Percentiles rank a stretch among this genome's conserved stretches.
These are phyloP conservation scores for Alternaria postmessia DNA, from an alignment of 2,329 filamentous ascomycete genomes.

Conservation along the genomic window DNA sequence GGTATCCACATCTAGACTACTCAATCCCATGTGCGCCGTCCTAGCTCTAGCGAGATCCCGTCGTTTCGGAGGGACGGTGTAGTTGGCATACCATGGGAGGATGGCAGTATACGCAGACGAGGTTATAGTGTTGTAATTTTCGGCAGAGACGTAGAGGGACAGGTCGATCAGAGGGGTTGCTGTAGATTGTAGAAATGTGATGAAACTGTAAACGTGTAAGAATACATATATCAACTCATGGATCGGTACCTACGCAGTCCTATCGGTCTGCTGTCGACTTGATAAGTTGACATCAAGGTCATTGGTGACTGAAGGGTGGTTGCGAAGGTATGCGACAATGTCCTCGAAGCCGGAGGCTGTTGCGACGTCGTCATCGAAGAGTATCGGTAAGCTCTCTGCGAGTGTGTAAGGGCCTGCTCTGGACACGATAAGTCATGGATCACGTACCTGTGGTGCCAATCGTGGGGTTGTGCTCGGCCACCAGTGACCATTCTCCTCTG, in stretches of 20 bases:
- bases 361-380: slow-evolving; percentile 61
- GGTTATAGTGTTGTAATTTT: slow-evolving; percentile 82
- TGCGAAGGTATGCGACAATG: slow-evolving; percentile 66
- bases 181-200: slow-evolving; percentile 75
- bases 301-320: slow-evolving; percentile 32
- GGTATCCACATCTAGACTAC: slow-evolving; percentile 56
- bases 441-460: slow-evolving; percentile 67
- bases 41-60: slow-evolving; percentile 74
- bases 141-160: slow-evolving; percentile 86
- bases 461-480: slow-evolving; percentile 66
- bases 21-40: slow-evolving; percentile 63
- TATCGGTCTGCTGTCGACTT: slow-evolving; percentile 48
- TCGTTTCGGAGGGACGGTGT: slow-evolving; percentile 78
- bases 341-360: slow-evolving; percentile 69
- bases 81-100: slow-evolving; percentile 86
- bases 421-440: neutral
- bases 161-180: slow-evolving; percentile 84
- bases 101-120: slow-evolving; percentile 81
- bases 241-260: slow-evolving; percentile 49
- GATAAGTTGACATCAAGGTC: slow-evolving; percentile 43
- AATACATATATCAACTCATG: neutral
- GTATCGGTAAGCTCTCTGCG: slow-evolving; percentile 64
- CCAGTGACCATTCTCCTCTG: slow-evolving; percentile 54
- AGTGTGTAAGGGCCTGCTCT: slow-evolving; percentile 1
- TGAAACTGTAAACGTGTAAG: slow-evolving; percentile 43